phyloP scores from a whole-genome alignment of 148 eudicot genomes.

The Limonium bicolor region DNA sequence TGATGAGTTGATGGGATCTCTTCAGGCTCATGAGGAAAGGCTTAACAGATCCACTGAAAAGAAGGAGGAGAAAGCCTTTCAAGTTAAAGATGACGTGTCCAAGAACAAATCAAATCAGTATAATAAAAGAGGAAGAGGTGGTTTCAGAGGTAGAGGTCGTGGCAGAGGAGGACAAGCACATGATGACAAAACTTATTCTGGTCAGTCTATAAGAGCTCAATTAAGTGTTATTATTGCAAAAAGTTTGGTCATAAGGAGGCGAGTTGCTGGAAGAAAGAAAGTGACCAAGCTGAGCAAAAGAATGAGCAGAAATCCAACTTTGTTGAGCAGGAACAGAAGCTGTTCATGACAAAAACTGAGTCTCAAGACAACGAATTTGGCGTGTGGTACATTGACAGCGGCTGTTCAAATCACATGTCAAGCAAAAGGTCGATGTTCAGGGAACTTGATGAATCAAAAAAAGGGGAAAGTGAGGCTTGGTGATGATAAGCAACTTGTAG shows the following conservation, averaged over 20 bases:
- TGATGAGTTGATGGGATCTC: slow-evolving; percentile 2
- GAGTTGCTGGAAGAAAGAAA: neutral
- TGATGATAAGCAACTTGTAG: no score
- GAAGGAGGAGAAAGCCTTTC: neutral
- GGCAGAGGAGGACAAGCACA: neutral
- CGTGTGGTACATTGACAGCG: no score
- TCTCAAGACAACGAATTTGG: no score
- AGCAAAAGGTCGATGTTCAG: no score
- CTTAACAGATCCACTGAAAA: neutral
- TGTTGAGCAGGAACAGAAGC: no score
- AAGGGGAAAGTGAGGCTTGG: no score
- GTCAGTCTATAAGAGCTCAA: neutral
- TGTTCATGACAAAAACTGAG: no score
- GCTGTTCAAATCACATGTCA: no score
- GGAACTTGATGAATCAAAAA: no score
- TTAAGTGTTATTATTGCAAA: neutral
- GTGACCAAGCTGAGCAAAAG: neutral
- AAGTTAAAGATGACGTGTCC: neutral
- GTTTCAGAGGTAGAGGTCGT: neutral
- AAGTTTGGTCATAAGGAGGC: slow-evolving; percentile 1
- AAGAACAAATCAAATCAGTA: no score
- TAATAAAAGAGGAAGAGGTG: neutral
- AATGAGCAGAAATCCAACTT: no score
- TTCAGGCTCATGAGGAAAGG: slow-evolving; percentile 1
- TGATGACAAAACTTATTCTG: no score